Evolutionary conservation across 1,284 basidiomycete species (phyloP).

Genomic region (Ustilago hordei): DNA sequence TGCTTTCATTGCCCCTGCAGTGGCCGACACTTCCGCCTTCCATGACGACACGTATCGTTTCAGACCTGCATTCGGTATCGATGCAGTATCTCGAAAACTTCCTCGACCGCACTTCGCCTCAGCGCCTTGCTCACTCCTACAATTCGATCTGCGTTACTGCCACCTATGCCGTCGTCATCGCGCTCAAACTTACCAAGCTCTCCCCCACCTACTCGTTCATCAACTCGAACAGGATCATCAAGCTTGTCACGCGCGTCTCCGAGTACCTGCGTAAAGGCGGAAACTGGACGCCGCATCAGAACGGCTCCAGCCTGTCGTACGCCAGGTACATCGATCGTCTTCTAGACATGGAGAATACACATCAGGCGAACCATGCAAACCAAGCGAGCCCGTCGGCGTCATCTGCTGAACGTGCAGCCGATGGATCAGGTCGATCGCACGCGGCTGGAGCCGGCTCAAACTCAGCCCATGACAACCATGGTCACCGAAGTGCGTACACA

Average conservation of each 20-base stretch:
- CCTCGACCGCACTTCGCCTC: slow-evolving; percentile 36
- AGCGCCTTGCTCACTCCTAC: slow-evolving; percentile 43
- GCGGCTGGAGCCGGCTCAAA: neutral
- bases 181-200: slow-evolving; percentile 44
- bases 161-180: slow-evolving; percentile 41
- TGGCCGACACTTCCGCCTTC: slow-evolving; percentile 28
- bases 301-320: slow-evolving; percentile 41
- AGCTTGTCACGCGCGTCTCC: slow-evolving; percentile 31
- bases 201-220: slow-evolving; percentile 38
- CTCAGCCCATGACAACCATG: neutral
- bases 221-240: slow-evolving; percentile 27
- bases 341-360: slow-evolving; percentile 26
- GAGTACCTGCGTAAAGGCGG: slow-evolving; percentile 36
- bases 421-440: neutral
- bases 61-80: slow-evolving; percentile 35
- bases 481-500: neutral
- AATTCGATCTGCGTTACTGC: slow-evolving; percentile 51
- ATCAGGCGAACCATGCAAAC: neutral
- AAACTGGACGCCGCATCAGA: slow-evolving; percentile 42
- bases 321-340: slow-evolving; percentile 43
- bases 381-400: slow-evolving; percentile 1
- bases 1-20: slow-evolving; percentile 39
- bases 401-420: slow-evolving; percentile 1
- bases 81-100: slow-evolving; percentile 46
- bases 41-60: slow-evolving; percentile 40